Evolutionary conservation across 2,329 filamentous ascomycete species (phyloP).

Genomic region (Coniella vitis): DNA sequence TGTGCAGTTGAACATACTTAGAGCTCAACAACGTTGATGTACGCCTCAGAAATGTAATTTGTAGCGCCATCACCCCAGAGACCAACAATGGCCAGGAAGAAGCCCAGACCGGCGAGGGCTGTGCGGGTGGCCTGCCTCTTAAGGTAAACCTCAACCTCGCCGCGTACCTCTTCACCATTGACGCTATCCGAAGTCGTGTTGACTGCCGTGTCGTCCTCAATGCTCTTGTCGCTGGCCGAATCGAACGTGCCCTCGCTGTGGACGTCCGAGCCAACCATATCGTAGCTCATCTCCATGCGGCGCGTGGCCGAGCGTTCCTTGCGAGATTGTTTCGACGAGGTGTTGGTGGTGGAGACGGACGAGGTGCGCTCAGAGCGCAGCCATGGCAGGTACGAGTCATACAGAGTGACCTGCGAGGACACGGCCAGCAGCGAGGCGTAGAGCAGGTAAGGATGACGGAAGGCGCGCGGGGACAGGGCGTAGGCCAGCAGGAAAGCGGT

Average conservation of each 20-base stretch:
- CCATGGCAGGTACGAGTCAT: slow-evolving; percentile 41
- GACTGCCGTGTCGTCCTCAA: slow-evolving; percentile 32
- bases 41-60: slow-evolving; percentile 8
- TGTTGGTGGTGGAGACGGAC: slow-evolving; percentile 6
- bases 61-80: slow-evolving; percentile 37
- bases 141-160: slow-evolving; percentile 48
- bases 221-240: slow-evolving; percentile 43
- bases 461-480: slow-evolving; percentile 63
- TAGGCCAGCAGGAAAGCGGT: slow-evolving; percentile 72
- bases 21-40: slow-evolving; percentile 7
- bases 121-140: slow-evolving; percentile 49
- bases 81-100: slow-evolving; percentile 55
- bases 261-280: slow-evolving; percentile 52
- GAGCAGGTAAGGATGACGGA: slow-evolving; percentile 81
- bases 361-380: slow-evolving; percentile 24
- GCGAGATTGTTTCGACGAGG: slow-evolving; percentile 12
- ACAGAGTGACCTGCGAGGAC: slow-evolving; percentile 50
- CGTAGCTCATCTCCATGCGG: slow-evolving; percentile 65
- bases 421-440: slow-evolving; percentile 70
- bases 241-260: slow-evolving; percentile 36
- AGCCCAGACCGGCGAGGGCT: slow-evolving; percentile 47
- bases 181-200: slow-evolving; percentile 33
- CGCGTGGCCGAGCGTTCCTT: slow-evolving; percentile 23
- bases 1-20: not conserved
- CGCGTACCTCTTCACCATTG: slow-evolving; percentile 57